Conservation (phyloP, 176 grass and related monocot genomes). For the Tuctoria greenei region DNA sequence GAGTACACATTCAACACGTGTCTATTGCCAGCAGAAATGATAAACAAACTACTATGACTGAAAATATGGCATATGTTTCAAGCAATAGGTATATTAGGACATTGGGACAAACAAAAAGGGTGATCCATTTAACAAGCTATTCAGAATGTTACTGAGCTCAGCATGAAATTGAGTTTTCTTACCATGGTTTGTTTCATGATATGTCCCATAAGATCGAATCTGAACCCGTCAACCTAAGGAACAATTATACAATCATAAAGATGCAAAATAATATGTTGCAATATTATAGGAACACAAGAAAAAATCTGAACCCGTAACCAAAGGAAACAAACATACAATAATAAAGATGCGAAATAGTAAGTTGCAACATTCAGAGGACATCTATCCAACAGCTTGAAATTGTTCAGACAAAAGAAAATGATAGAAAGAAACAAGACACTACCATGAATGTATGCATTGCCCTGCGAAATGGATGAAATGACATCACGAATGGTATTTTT, state of each 20-base stretch:
- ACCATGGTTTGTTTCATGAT: slow-evolving; percentile 94
- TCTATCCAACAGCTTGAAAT: slow-evolving; percentile 5
- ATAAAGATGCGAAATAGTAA: background rate
- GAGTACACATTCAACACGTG: background rate
- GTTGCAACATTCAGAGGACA: background rate
- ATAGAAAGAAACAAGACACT: slow-evolving; percentile 18
- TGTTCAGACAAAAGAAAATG: background rate
- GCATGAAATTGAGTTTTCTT: slow-evolving; percentile 31
- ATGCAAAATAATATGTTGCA: background rate
- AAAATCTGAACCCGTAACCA: slow-evolving; percentile 92
- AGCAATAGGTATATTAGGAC: background rate
- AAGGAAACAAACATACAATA: slow-evolving; percentile 14
- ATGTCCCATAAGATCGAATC: slow-evolving; percentile 97
- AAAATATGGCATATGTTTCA: background rate
- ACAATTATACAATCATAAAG: slow-evolving; percentile 33
- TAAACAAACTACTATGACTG: background rate
- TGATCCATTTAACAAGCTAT: slow-evolving; percentile 1
- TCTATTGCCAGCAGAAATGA: background rate
- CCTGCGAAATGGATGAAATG: background rate
- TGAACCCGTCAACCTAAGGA: slow-evolving; percentile 82
- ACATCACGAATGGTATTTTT: slow-evolving; percentile 7
- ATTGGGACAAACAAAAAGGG: background rate
- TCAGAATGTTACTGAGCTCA: slow-evolving; percentile 17
- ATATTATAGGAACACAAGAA: slow-evolving; percentile 54
- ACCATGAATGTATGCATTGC: slow-evolving; percentile 1